Percentiles rank a stretch among this genome's conserved stretches.
These are phyloP conservation scores for Alternaria gansuensis DNA, from an alignment of 2,329 filamentous ascomycete species.

Conservation along the genomic window DNA sequence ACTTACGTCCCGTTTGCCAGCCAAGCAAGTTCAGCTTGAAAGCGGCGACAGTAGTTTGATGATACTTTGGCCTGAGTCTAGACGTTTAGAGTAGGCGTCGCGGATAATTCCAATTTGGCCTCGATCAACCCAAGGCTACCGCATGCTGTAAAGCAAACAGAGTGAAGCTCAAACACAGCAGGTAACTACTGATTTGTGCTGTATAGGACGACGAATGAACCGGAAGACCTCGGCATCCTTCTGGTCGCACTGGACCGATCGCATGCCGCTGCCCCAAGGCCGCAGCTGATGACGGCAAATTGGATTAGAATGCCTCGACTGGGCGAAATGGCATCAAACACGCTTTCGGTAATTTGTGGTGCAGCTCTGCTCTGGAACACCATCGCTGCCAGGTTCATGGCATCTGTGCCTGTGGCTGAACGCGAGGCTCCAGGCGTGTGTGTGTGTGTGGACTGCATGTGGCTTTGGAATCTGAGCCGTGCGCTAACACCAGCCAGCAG, in stretches of 20 bases:
- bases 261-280: constrained; percentile 1
- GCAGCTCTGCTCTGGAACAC: constrained; percentile 32
- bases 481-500: constrained; percentile 46
- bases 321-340: constrained; percentile 14
- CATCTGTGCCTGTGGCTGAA: constrained; percentile 37
- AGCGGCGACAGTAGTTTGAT: constrained; percentile 36
- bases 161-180: constrained; percentile 1
- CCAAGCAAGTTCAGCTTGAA: constrained; percentile 39
- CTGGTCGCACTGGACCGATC: constrained; percentile 11
- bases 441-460: constrained; percentile 30
- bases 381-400: constrained; percentile 26
- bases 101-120: constrained; percentile 18
- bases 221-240: constrained; percentile 1
- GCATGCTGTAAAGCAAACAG: background rate
- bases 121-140: constrained; percentile 6
- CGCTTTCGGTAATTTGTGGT: constrained; percentile 16
- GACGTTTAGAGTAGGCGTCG: constrained; percentile 23
- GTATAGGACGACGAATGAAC: background rate
- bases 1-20: constrained; percentile 43
- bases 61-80: constrained; percentile 30
- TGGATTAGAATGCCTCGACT: constrained; percentile 10
- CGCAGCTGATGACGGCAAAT: constrained; percentile 8
- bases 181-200: constrained; percentile 6
- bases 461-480: constrained; percentile 37
- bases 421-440: constrained; percentile 37